A percentile compares a stretch with the other conserved stretches of the same genome.
Evolutionary conservation across 1,284 basidiomycete species (phyloP).

Genomic region (Ceratobasidium sp.): DNA sequence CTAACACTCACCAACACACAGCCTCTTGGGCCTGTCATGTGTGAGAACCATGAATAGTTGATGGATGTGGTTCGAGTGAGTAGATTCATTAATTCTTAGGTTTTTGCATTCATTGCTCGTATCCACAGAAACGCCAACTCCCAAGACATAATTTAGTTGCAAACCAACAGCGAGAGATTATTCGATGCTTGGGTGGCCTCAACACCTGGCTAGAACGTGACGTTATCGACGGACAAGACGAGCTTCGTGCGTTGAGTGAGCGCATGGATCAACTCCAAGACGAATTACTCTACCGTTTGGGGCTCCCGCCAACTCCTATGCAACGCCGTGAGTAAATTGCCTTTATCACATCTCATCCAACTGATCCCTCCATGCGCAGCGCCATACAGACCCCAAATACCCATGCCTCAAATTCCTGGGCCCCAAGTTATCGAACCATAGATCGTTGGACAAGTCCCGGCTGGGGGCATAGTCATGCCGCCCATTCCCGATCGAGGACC

Average conservation of each 20-base stretch:
- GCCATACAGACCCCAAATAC: conserved; percentile 1
- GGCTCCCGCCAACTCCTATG: conserved; percentile 26
- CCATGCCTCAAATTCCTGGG: no score
- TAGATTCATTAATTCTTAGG: not conserved
- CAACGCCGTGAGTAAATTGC: conserved; percentile 22
- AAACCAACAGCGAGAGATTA: conserved; percentile 43
- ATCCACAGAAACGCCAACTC: conserved; percentile 33
- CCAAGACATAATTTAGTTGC: conserved; percentile 34
- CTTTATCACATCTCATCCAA: no score
- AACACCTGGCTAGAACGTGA: conserved; percentile 44
- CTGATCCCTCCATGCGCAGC: not conserved
- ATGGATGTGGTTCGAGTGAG: conserved; percentile 41
- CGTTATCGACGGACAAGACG: conserved; percentile 41
- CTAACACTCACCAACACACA: not conserved
- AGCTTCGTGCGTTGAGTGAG: conserved; percentile 35
- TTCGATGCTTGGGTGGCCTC: conserved; percentile 43
- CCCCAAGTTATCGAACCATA: conserved; percentile 3
- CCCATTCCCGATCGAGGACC: conserved; percentile 19
- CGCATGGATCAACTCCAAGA: conserved; percentile 41
- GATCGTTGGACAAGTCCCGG: conserved; percentile 35
- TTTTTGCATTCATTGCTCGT: not conserved
- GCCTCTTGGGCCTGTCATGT: conserved; percentile 4
- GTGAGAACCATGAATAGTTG: conserved; percentile 41
- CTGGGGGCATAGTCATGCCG: conserved; percentile 15
- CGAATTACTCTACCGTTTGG: conserved; percentile 40